phyloP scores from a whole-genome alignment of 768 basidiomycete species.

The Termitomyces sp. region DNA sequence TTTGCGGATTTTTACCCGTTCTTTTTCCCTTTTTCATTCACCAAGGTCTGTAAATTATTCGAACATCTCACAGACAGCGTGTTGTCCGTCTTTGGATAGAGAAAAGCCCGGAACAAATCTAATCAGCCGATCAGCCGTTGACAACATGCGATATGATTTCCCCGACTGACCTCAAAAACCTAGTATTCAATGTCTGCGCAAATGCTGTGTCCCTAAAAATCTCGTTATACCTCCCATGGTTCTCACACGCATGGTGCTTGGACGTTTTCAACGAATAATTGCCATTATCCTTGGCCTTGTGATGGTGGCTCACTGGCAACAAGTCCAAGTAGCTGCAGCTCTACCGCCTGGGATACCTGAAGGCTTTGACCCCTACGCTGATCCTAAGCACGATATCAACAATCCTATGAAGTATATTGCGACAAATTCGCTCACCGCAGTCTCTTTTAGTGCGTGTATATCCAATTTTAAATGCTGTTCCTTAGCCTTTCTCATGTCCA shows the following conservation, averaged over 20 bases:
- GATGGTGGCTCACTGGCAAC: neutral
- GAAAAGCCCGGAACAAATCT: neutral
- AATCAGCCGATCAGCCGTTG: neutral
- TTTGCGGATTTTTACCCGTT: neutral
- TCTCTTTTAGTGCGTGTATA: conserved; percentile 16
- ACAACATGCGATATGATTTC: neutral
- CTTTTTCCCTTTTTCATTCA: neutral
- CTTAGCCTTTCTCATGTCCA: neutral
- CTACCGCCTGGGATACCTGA: neutral
- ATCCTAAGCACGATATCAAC: conserved; percentile 47
- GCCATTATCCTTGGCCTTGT: neutral
- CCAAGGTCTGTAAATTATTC: neutral
- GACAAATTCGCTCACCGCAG: conserved; percentile 43
- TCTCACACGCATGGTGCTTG: neutral
- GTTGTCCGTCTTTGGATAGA: neutral
- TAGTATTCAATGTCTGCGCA: neutral
- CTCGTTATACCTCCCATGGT: neutral
- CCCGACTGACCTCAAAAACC: neutral
- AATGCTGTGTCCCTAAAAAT: neutral
- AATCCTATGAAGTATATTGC: conserved; percentile 55
- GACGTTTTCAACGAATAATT: neutral
- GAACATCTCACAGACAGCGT: neutral
- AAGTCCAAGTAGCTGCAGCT: neutral
- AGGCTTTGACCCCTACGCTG: conserved; percentile 33
- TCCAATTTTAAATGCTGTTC: neutral